A percentile compares a stretch with the other conserved stretches of the same genome.
Evolutionary conservation across 2,329 filamentous ascomycete genomes (phyloP).

Genomic region (Microcyclosporella mali): DNA sequence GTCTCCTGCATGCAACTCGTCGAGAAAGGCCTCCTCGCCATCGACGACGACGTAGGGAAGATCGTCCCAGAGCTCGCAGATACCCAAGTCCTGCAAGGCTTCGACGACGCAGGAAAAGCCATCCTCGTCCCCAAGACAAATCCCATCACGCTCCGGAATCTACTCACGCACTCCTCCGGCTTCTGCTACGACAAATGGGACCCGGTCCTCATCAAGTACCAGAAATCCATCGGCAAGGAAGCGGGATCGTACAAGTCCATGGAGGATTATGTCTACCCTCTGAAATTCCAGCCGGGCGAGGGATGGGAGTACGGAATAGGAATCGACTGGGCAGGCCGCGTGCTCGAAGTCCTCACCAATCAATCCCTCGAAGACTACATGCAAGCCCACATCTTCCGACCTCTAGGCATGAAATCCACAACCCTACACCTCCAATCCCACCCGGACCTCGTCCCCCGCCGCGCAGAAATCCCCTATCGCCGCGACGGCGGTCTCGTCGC

Average conservation of each 20-base stretch:
- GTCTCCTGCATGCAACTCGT: constrained; percentile 50
- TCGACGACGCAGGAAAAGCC: constrained; percentile 27
- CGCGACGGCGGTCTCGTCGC: constrained; percentile 17
- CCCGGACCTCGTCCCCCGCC: constrained; percentile 12
- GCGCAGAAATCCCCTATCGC: constrained; percentile 19
- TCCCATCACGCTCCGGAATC: constrained; percentile 40
- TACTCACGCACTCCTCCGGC: constrained; percentile 48
- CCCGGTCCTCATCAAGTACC: no score
- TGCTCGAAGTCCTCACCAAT: constrained; percentile 45
- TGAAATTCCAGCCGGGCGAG: constrained; percentile 47
- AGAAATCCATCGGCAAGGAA: no score
- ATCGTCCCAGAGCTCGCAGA: constrained; percentile 43
- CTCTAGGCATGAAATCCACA: constrained; percentile 36
- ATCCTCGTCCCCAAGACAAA: no score
- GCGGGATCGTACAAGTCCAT: no score
- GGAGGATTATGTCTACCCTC: constrained; percentile 36
- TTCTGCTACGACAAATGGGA: constrained; percentile 35
- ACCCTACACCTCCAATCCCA: constrained; percentile 24
- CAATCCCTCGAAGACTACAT: constrained; percentile 40
- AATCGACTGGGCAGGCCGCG: constrained; percentile 49
- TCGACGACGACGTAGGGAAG: constrained; percentile 42
- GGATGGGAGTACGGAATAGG: constrained; percentile 45
- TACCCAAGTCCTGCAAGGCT: constrained; percentile 46
- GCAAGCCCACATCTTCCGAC: constrained; percentile 39
- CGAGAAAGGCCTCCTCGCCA: constrained; percentile 43